phyloP scores from a whole-genome alignment of 2,329 filamentous ascomycete species.

The Xylariaceae sp. region DNA sequence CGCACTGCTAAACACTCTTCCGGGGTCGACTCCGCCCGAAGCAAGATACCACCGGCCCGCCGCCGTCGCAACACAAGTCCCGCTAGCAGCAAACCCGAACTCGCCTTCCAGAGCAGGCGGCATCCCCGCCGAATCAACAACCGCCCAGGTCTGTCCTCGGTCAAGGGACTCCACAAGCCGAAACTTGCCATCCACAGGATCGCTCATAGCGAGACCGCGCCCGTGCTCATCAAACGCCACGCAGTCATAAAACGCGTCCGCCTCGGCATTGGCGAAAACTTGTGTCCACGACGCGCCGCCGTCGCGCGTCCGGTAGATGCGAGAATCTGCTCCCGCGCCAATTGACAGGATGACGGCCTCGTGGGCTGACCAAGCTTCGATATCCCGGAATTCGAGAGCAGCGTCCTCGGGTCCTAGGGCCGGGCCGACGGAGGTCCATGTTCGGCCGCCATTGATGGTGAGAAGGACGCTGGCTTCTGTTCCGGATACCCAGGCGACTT shows the following conservation, averaged over 20 bases:
- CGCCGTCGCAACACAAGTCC: slow-evolving; percentile 31
- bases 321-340: slow-evolving; percentile 30
- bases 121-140: slow-evolving; percentile 27
- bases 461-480: slow-evolving; percentile 31
- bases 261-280: slow-evolving; percentile 29
- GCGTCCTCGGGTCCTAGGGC: slow-evolving; percentile 19
- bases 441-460: slow-evolving; percentile 29
- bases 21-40: slow-evolving; percentile 29
- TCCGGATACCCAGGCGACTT: slow-evolving; percentile 33
- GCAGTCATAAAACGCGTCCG: slow-evolving; percentile 35
- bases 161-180: slow-evolving; percentile 33
- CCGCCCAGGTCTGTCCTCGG: slow-evolving; percentile 27
- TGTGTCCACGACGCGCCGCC: slow-evolving; percentile 29
- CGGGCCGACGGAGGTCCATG: slow-evolving; percentile 33
- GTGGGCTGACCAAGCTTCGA: slow-evolving; percentile 40
- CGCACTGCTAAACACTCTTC: slow-evolving; percentile 28
- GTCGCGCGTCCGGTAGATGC: slow-evolving; percentile 31
- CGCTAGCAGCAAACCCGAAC: slow-evolving; percentile 33
- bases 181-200: slow-evolving; percentile 33
- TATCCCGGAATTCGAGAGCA: slow-evolving; percentile 33
- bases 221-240: slow-evolving; percentile 27
- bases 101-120: slow-evolving; percentile 28
- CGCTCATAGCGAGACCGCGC: slow-evolving; percentile 32
- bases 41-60: slow-evolving; percentile 31
- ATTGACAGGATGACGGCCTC: slow-evolving; percentile 40